A percentile compares a stretch with the other conserved stretches of the same genome.
Conservation (phyloP, 2,329 filamentous ascomycete species). For the Stenocarpella maydis region DNA sequence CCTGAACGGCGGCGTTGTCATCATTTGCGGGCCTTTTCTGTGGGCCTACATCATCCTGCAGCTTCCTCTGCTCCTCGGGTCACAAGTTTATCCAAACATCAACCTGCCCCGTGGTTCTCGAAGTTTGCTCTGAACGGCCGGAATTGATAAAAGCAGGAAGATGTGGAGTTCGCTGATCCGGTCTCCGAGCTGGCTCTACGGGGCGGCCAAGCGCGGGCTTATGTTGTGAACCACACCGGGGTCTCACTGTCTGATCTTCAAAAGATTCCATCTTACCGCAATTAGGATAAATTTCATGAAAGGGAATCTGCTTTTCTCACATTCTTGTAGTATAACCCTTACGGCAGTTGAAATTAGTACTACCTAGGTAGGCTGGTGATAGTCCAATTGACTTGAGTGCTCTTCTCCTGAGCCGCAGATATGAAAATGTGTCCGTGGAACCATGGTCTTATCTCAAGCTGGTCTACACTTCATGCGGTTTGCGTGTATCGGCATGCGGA, state of each 20-base stretch:
- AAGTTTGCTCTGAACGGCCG: not conserved
- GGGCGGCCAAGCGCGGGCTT: not conserved
- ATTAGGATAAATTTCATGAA: no score
- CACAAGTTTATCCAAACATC: not conserved
- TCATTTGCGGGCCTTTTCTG: constrained; percentile 2
- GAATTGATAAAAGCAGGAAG: not conserved
- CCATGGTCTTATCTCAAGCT: no score
- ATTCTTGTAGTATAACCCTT: no score
- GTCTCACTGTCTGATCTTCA: not conserved
- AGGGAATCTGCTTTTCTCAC: no score
- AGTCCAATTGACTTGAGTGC: no score
- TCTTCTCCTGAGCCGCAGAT: no score
- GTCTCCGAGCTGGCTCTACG: not conserved
- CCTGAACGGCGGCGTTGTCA: not conserved
- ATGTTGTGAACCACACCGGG: not conserved
- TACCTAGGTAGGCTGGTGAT: no score
- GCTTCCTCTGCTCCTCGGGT: not conserved
- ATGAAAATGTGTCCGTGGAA: no score
- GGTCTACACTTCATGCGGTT: no score
- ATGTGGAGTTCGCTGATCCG: not conserved
- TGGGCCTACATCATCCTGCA: not conserved
- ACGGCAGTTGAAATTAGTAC: no score
- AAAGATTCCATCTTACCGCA: no score
- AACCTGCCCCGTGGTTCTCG: not conserved
- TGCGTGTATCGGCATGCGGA: no score